Evolutionary conservation across 306 rosid species (phyloP).

Genomic region (Vachellia collinsii): DNA sequence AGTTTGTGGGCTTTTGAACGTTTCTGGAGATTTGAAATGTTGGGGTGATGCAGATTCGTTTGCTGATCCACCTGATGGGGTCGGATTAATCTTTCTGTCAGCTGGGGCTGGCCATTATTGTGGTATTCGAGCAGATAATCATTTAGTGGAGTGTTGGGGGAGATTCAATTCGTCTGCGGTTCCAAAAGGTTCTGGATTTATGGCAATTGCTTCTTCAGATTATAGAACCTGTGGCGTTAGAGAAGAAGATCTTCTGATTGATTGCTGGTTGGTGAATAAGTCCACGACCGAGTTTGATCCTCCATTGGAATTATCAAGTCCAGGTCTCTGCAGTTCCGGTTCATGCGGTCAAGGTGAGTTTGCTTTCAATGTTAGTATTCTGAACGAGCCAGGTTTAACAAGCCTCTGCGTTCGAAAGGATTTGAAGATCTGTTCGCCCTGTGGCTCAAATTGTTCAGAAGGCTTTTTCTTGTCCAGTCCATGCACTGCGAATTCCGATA

Average conservation of each 20-base stretch:
- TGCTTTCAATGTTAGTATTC: slow-evolving; percentile 77
- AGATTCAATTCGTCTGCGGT: slow-evolving; percentile 61
- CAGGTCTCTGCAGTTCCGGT: slow-evolving; percentile 70
- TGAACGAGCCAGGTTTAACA: slow-evolving; percentile 72
- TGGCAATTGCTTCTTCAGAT: slow-evolving; percentile 87
- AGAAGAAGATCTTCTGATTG: slow-evolving; percentile 81
- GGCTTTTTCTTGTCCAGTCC: slow-evolving; percentile 87
- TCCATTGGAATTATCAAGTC: slow-evolving; percentile 90
- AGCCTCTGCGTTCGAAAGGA: slow-evolving; percentile 72
- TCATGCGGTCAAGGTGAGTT: slow-evolving; percentile 58
- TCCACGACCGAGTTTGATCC: slow-evolving; percentile 65
- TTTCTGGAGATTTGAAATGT: slow-evolving; percentile 59
- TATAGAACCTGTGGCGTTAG: slow-evolving; percentile 78
- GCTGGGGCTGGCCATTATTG: slow-evolving; percentile 76
- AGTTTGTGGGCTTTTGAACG: slow-evolving; percentile 68
- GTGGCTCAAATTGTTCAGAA: slow-evolving; percentile 79
- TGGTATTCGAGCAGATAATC: slow-evolving; percentile 77
- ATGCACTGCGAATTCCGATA: slow-evolving; percentile 65
- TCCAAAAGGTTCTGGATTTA: slow-evolving; percentile 69
- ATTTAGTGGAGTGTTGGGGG: slow-evolving; percentile 88
- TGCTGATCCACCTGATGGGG: slow-evolving; percentile 35
- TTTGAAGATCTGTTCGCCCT: slow-evolving; percentile 79
- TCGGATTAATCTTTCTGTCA: slow-evolving; percentile 52
- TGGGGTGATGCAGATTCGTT: slow-evolving; percentile 66
- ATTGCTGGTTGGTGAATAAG: slow-evolving; percentile 77